Evolutionary conservation across 2,329 filamentous ascomycete genomes (phyloP), one percentile per base, ranked within the genome.

Genomic region (Aureobasidium sp.): DNA sequence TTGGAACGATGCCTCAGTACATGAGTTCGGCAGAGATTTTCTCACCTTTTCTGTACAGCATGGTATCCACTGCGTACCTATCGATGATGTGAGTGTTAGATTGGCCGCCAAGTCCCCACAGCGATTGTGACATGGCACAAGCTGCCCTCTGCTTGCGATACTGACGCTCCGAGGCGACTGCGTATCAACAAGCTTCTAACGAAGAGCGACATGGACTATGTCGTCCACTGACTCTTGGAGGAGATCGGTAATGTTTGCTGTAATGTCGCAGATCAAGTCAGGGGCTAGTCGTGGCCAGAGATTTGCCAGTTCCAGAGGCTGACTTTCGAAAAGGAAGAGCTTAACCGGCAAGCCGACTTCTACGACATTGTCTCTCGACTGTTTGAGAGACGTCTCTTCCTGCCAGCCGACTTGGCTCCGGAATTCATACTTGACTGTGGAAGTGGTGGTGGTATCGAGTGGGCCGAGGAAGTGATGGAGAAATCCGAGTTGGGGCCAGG

Each of bases 381-480:
- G 25, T 64, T 71, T 34, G 64, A 63, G 11, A 44, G 67, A 32
- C 61, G 62, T 25, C 53, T 67, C 9, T 65, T 72, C 27, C 60
- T 69, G 7, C 63, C 67, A 3, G 62, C 62, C 29, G n/a, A 63
- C 15, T 30, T 44, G 10, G 63, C 64, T 9, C 60, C 65, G 13
- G 70, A 71, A 8, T 63, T 67, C 36, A 65, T 73, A 5, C 66
- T 74, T 7, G 72, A 74, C 16, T 73, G 71, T 53, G 72, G 72
- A 1, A 69, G 65, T 61, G 71, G 70, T 5, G 68, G 69, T 58
- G 59, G 59, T 3, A 69, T 69, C 9, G 68, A 68, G 5, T 74
- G 71, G 71, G 67, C 72, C 11, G 70, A 71, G 13, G 63, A 66
- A 29, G 62, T 73, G 6, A 64, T 70, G 47, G 76, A 83, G 29